Conservation (phyloP, 352 stramenopile genomes). For the Phytophthora cryptogea region DNA sequence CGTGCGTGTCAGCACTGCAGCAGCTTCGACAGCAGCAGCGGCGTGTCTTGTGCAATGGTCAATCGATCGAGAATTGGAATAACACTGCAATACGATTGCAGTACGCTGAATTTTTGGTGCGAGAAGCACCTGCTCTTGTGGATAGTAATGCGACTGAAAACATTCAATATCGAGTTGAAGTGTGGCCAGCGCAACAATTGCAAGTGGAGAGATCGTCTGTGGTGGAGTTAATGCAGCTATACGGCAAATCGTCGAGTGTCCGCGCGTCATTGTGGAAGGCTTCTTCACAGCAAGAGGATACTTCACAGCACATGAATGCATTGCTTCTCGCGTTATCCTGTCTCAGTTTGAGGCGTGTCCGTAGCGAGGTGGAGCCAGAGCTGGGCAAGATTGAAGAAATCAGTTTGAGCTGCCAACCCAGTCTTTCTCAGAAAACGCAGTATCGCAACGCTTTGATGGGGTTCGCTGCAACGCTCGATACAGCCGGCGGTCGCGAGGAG, state of each 20-base stretch:
- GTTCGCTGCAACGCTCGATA: conserved; percentile 56
- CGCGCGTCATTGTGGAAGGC: conserved; percentile 52
- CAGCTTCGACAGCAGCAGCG: conserved; percentile 52
- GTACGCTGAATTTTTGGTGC: conserved; percentile 60
- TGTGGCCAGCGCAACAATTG: conserved; percentile 31
- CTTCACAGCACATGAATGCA: conserved; percentile 40
- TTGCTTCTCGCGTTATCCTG: conserved; percentile 61
- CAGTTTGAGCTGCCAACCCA: conserved; percentile 67
- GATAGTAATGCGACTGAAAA: conserved; percentile 11
- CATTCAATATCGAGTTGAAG: conserved; percentile 23
- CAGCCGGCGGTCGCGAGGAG: conserved; percentile 45
- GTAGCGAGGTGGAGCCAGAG: conserved; percentile 76
- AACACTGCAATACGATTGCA: conserved; percentile 38
- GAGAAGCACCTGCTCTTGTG: conserved; percentile 19
- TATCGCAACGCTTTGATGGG: conserved; percentile 65
- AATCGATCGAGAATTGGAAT: conserved; percentile 67
- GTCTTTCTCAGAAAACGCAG: conserved; percentile 57
- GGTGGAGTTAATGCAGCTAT: conserved; percentile 43
- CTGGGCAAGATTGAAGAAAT: conserved; percentile 85
- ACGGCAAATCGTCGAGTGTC: conserved; percentile 49
- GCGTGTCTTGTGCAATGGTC: conserved; percentile 65
- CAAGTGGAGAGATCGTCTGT: conserved; percentile 56
- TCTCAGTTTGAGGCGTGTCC: conserved; percentile 66
- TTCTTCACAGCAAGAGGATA: conserved; percentile 32
- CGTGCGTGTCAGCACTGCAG: conserved; percentile 45